These are phyloP conservation scores for Pezicula carpinea DNA, from an alignment of 2,329 filamentous ascomycete species.

Conservation along the genomic window DNA sequence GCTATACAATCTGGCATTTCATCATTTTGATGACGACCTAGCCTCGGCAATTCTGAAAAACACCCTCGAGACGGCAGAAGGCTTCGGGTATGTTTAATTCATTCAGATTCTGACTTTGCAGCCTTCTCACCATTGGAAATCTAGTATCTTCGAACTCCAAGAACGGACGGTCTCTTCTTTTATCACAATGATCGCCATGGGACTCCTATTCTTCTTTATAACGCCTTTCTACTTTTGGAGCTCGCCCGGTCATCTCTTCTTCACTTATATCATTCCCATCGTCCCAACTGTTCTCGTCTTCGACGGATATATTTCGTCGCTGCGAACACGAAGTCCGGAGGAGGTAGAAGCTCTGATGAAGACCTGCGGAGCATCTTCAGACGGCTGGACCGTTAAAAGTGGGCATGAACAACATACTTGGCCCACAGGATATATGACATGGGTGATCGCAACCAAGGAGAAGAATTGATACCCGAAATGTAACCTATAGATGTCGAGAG, in stretches of 20 bases:
- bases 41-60: constrained; percentile 58
- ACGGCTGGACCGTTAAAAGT: constrained; percentile 37
- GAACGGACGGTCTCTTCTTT: constrained; percentile 54
- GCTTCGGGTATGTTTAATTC: constrained; percentile 45
- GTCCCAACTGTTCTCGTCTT: constrained; percentile 64
- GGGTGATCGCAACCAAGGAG: constrained; percentile 36
- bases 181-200: constrained; percentile 47
- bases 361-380: constrained; percentile 39
- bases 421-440: constrained; percentile 42
- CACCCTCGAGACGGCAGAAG: constrained; percentile 60
- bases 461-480: constrained; percentile 4
- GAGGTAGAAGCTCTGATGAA: constrained; percentile 60
- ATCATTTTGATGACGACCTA: constrained; percentile 66
- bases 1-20: constrained; percentile 70
- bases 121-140: neutral
- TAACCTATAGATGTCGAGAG: neutral
- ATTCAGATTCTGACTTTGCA: neutral
- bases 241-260: constrained; percentile 45
- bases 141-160: constrained; percentile 68
- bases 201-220: constrained; percentile 44
- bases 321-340: constrained; percentile 61
- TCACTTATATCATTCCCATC: constrained; percentile 62
- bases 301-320: constrained; percentile 63
- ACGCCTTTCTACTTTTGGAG: constrained; percentile 45
- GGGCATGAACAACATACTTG: constrained; percentile 39